phyloP scores from a whole-genome alignment of 345 rosid genomes.

The Linum usitatissimum region DNA sequence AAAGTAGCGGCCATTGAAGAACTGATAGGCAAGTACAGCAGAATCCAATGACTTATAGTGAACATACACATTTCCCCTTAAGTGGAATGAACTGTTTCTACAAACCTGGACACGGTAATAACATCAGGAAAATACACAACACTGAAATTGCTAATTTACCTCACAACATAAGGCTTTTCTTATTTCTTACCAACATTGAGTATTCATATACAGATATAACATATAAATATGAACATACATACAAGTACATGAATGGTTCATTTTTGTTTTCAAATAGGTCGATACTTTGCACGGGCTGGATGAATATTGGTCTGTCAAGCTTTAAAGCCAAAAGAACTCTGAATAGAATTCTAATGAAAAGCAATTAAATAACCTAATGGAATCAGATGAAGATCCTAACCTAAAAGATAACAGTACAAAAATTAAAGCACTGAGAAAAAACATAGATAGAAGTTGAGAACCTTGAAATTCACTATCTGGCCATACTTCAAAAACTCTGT shows the following conservation, averaged over 20 bases:
- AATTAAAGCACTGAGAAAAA: not conserved
- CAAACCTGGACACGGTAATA: constrained; percentile 44
- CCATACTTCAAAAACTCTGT: constrained; percentile 94
- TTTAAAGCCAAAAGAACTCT: too few relatives aligned
- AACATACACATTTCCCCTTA: constrained; percentile 86
- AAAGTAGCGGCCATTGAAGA: constrained; percentile 75
- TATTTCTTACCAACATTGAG: not conserved
- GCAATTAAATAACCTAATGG: not conserved
- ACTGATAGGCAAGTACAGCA: constrained; percentile 51
- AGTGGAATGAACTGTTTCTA: constrained; percentile 79
- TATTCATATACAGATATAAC: too few relatives aligned
- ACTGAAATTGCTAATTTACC: not conserved
- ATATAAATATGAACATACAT: too few relatives aligned
- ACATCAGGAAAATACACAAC: not conserved
- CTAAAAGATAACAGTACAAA: not conserved
- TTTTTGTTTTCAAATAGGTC: too few relatives aligned
- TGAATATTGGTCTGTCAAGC: not conserved
- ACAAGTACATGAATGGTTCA: too few relatives aligned
- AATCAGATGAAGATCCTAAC: not conserved
- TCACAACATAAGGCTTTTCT: not conserved
- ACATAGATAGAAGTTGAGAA: constrained; percentile 20
- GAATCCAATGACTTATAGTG: constrained; percentile 79
- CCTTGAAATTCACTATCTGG: constrained; percentile 94
- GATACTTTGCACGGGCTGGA: not conserved
- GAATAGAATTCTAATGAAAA: not conserved